phyloP scores from a whole-genome alignment of 108 stramenopile genomes.

The Nitzschia putrida region DNA sequence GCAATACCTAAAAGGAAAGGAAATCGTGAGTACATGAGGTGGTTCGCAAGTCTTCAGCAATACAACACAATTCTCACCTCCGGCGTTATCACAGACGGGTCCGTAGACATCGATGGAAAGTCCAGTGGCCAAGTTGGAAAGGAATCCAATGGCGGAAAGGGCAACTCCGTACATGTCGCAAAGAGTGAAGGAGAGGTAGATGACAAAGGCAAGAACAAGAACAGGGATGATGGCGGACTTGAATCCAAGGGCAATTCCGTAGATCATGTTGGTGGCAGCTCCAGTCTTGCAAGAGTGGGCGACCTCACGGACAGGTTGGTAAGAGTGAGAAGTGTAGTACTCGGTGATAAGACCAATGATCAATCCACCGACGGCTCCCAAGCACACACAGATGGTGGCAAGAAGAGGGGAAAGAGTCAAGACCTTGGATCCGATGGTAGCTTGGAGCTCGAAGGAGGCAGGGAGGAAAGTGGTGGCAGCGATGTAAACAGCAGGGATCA shows the following conservation, averaged over 20 bases:
- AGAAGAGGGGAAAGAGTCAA: conserved; percentile 61
- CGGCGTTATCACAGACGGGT: conserved; percentile 98
- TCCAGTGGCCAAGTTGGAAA: conserved; percentile 96
- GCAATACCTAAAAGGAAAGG: conserved; percentile 78
- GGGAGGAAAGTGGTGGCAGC: conserved; percentile 87
- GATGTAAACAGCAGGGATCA: conserved; percentile 90
- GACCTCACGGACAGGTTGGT: conserved; percentile 92
- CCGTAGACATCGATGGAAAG: conserved; percentile 99
- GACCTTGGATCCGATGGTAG: conserved; percentile 63
- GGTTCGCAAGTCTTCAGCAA: conserved; percentile 5
- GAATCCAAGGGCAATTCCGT: conserved; percentile 97
- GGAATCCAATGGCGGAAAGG: conserved; percentile 97
- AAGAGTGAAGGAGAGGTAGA: conserved; percentile 90
- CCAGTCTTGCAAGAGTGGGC: conserved; percentile 96
- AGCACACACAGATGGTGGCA: conserved; percentile 74
- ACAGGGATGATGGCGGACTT: conserved; percentile 98
- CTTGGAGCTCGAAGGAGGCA: conserved; percentile 55
- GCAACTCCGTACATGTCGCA: conserved; percentile 97
- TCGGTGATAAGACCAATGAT: conserved; percentile 97
- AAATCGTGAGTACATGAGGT: neutral
- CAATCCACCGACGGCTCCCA: conserved; percentile 95
- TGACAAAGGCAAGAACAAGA: conserved; percentile 88
- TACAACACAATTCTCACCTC: conserved; percentile 55
- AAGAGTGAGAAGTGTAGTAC: conserved; percentile 98
- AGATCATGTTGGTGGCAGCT: conserved; percentile 98